Percentiles rank a stretch among this genome's conserved stretches.
phyloP scores from a whole-genome alignment of 768 basidiomycete genomes.

The Chlorophyllum brunneum region DNA sequence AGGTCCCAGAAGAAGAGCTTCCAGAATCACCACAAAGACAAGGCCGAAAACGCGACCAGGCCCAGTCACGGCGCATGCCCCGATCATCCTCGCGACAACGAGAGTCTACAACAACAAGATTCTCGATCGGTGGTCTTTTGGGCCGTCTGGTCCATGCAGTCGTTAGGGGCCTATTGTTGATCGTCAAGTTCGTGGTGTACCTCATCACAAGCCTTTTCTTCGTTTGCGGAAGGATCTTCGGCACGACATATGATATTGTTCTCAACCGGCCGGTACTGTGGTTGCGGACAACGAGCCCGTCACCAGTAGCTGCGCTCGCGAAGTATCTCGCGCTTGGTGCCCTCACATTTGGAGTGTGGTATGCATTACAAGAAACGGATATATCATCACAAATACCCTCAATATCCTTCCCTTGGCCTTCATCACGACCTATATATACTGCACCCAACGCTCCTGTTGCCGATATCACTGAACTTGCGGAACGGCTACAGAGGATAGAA shows the following conservation, averaged over 20 bases:
- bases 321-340: constrained; percentile 42
- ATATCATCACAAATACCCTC: constrained; percentile 29
- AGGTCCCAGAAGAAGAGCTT: constrained; percentile 51
- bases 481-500: constrained; percentile 62
- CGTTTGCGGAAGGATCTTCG: constrained; percentile 44
- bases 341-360: constrained; percentile 43
- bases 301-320: constrained; percentile 23
- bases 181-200: constrained; percentile 24
- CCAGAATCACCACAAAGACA: constrained; percentile 19
- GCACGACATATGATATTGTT: constrained; percentile 43
- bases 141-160: constrained; percentile 35
- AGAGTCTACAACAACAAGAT: constrained; percentile 19
- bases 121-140: constrained; percentile 40
- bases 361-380: constrained; percentile 35
- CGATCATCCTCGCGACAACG: constrained; percentile 21
- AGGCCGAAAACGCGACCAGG: constrained; percentile 19
- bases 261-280: constrained; percentile 45
- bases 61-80: constrained; percentile 27
- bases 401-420: constrained; percentile 21
- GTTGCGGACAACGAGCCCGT: constrained; percentile 28
- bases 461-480: constrained; percentile 63
- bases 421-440: constrained; percentile 33
- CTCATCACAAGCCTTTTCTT: constrained; percentile 35
- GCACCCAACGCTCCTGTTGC: constrained; percentile 57
- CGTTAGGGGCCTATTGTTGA: constrained; percentile 18